These are phyloP conservation scores for Gelatoporia subvermispora DNA, from an alignment of 768 basidiomycete genomes.

Conservation along the genomic window DNA sequence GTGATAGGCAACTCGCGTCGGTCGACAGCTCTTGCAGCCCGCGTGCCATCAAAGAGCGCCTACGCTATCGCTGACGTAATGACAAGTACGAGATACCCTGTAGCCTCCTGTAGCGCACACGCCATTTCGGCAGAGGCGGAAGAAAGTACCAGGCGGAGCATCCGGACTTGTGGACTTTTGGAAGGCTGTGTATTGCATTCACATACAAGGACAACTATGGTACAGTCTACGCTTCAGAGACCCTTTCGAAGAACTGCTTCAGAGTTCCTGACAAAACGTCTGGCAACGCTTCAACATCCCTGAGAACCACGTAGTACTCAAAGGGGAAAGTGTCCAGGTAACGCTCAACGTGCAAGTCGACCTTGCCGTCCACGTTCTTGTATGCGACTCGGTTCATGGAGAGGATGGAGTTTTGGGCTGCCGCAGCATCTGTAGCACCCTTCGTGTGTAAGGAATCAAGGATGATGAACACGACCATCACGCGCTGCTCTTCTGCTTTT, in stretches of 20 bases:
- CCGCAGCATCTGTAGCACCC: conserved; percentile 5
- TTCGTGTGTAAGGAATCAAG: conserved; percentile 78
- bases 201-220: neutral
- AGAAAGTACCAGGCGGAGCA: too few relatives aligned
- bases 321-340: conserved; percentile 98
- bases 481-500: conserved; percentile 80
- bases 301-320: conserved; percentile 92
- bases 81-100: too few relatives aligned
- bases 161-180: too few relatives aligned
- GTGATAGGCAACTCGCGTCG: too few relatives aligned
- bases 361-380: conserved; percentile 70
- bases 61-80: too few relatives aligned
- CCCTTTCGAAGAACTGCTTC: conserved; percentile 87
- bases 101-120: too few relatives aligned
- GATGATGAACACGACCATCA: conserved; percentile 96
- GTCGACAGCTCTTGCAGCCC: too few relatives aligned
- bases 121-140: too few relatives aligned
- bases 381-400: conserved; percentile 91
- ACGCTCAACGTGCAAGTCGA: conserved; percentile 83
- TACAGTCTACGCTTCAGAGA: conserved; percentile 56
- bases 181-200: too few relatives aligned
- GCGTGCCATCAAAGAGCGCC: too few relatives aligned
- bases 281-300: conserved; percentile 87
- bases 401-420: conserved; percentile 69
- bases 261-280: conserved; percentile 85